A percentile compares a stretch with the other conserved stretches of the same genome.
Conservation (phyloP, 2,329 filamentous ascomycete species). For the Stagonosporopsis chrysanthemi region DNA sequence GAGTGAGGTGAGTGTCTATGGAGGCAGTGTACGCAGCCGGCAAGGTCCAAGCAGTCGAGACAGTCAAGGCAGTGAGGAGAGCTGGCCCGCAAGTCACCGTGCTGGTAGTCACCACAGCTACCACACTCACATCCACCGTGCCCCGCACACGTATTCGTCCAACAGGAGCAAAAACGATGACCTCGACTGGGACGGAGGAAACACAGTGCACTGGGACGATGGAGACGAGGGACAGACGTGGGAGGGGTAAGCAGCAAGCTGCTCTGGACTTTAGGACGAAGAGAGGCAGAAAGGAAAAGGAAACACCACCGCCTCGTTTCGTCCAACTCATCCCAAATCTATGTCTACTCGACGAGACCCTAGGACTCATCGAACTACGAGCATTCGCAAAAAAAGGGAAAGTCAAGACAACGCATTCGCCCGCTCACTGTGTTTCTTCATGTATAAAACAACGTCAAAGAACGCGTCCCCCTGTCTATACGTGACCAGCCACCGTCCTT, state of each 20-base stretch:
- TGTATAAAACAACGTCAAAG: too few species aligned
- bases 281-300: too few species aligned
- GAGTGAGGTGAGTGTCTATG: conserved; percentile 29
- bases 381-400: too few species aligned
- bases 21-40: conserved; percentile 7
- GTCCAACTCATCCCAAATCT: too few species aligned
- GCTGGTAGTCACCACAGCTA: neutral
- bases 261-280: neutral
- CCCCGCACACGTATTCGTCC: neutral
- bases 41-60: neutral
- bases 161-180: neutral
- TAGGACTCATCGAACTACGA: too few species aligned
- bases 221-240: neutral
- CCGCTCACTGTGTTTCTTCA: too few species aligned
- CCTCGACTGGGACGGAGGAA: neutral
- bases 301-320: too few species aligned
- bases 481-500: neutral
- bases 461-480: too few species aligned
- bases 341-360: too few species aligned
- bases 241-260: neutral
- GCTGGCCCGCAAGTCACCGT: conserved; percentile 13
- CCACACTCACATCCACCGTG: neutral
- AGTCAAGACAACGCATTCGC: too few species aligned
- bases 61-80: neutral
- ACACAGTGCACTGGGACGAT: neutral